phyloP scores from a whole-genome alignment of 768 basidiomycete genomes.

The Termitomyces eurrhizus region DNA sequence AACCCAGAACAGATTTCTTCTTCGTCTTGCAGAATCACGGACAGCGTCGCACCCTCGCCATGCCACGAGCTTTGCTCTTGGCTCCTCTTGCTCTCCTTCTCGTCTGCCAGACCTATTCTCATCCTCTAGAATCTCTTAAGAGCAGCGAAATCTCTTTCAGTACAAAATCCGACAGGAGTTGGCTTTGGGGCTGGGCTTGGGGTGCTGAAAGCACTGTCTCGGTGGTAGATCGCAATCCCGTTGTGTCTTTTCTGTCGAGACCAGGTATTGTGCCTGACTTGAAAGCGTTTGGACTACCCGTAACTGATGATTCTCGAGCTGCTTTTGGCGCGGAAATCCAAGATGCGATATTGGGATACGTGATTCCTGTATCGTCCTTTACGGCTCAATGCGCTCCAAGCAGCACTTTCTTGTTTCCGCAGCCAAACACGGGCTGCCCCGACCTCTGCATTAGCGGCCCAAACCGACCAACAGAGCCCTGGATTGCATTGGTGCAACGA shows the following conservation, averaged over 20 bases:
- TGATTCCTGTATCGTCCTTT: slow-evolving; percentile 67
- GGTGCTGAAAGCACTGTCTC: slow-evolving; percentile 69
- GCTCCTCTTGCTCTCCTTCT: slow-evolving; percentile 20
- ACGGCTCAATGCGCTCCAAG: slow-evolving; percentile 46
- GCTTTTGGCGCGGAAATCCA: slow-evolving; percentile 73
- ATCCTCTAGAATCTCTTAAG: slow-evolving; percentile 25
- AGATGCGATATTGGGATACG: slow-evolving; percentile 67
- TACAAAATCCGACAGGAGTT: slow-evolving; percentile 48
- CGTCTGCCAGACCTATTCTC: slow-evolving; percentile 16
- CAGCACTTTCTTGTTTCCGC: slow-evolving; percentile 17
- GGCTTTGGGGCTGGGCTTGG: slow-evolving; percentile 66
- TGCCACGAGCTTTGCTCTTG: slow-evolving; percentile 23
- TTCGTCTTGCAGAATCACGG: background rate
- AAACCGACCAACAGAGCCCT: slow-evolving; percentile 62
- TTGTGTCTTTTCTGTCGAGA: slow-evolving; percentile 67
- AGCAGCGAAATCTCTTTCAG: slow-evolving; percentile 23
- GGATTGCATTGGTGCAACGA: slow-evolving; percentile 90
- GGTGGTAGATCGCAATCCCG: slow-evolving; percentile 70
- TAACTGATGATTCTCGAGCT: slow-evolving; percentile 31
- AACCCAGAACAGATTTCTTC: background rate
- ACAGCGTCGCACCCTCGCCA: slow-evolving; percentile 7
- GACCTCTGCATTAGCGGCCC: slow-evolving; percentile 55
- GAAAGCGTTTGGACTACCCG: background rate
- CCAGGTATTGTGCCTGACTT: slow-evolving; percentile 34
- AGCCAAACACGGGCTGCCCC: slow-evolving; percentile 62